Evolutionary conservation across 768 basidiomycete genomes (phyloP).

Genomic region (Cyathus striatus): DNA sequence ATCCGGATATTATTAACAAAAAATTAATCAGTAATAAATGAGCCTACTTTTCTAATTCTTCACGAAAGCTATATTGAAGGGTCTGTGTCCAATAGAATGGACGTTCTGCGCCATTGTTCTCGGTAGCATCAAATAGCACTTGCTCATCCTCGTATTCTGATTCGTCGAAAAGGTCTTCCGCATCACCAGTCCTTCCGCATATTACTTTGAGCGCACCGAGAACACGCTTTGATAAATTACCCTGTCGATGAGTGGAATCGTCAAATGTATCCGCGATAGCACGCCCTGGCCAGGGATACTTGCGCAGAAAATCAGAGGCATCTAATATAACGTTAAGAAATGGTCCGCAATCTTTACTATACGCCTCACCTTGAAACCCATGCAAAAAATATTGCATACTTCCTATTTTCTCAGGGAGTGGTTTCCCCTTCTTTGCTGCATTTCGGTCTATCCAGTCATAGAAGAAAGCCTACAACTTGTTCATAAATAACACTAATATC

Average conservation of each 20-base stretch:
- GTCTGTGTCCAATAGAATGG: constrained; percentile 81
- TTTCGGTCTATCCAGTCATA: constrained; percentile 89
- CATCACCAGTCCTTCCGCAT: constrained; percentile 81
- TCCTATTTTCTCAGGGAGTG: constrained; percentile 83
- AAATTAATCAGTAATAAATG: neutral
- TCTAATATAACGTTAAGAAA: constrained; percentile 27
- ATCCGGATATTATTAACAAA: constrained; percentile 8
- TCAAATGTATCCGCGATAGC: constrained; percentile 83
- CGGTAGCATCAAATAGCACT: constrained; percentile 60
- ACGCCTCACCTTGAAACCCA: constrained; percentile 61
- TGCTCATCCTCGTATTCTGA: constrained; percentile 74
- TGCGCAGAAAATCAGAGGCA: constrained; percentile 82
- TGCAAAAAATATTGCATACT: constrained; percentile 88
- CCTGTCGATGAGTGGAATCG: constrained; percentile 74
- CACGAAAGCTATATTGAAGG: constrained; percentile 78
- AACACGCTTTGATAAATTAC: constrained; percentile 62
- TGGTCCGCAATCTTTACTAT: neutral
- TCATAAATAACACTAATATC: no score
- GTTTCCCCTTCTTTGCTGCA: constrained; percentile 78
- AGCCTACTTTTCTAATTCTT: constrained; percentile 82
- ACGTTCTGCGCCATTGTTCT: constrained; percentile 45
- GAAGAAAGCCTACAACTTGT: constrained; percentile 82
- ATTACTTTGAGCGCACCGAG: constrained; percentile 66
- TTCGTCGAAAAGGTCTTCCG: constrained; percentile 64
- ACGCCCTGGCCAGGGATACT: constrained; percentile 85